Conservation (phyloP, 352 stramenopile genomes). For the Phytophthora multivora region DNA sequence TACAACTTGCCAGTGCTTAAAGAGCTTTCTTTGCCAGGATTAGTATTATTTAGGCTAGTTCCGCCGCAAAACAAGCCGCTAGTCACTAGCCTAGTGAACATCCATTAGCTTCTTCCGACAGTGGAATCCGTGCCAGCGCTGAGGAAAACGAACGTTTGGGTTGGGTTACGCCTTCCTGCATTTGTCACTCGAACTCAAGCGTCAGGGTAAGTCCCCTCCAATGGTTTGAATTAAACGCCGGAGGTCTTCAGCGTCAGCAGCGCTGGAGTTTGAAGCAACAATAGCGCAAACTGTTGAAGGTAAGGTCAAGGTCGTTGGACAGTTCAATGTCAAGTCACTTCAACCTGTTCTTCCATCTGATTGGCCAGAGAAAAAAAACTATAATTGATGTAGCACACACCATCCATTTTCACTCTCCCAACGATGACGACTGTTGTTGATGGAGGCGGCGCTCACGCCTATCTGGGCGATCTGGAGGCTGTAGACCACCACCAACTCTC, state of each 20-base stretch:
- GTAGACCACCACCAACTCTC: constrained; percentile 55
- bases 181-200: too few relatives aligned
- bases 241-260: background rate
- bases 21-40: background rate
- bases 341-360: background rate
- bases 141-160: background rate
- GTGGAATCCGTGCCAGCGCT: background rate
- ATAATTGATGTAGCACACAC: background rate
- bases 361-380: background rate
- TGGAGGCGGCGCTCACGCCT: constrained; percentile 48
- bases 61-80: constrained; percentile 1
- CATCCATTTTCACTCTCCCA: background rate
- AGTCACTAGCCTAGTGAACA: too few relatives aligned
- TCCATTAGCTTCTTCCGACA: background rate
- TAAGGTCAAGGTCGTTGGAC: background rate
- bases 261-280: background rate
- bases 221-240: too few relatives aligned
- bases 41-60: background rate
- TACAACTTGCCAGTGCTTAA: background rate
- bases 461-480: constrained; percentile 72
- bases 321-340: background rate
- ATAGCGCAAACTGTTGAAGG: background rate
- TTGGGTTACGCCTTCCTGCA: background rate
- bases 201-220: too few relatives aligned
- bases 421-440: constrained; percentile 10